Conservation (phyloP, 2,329 filamentous ascomycete genomes). For the Gnomoniopsis smithogilvyi region DNA sequence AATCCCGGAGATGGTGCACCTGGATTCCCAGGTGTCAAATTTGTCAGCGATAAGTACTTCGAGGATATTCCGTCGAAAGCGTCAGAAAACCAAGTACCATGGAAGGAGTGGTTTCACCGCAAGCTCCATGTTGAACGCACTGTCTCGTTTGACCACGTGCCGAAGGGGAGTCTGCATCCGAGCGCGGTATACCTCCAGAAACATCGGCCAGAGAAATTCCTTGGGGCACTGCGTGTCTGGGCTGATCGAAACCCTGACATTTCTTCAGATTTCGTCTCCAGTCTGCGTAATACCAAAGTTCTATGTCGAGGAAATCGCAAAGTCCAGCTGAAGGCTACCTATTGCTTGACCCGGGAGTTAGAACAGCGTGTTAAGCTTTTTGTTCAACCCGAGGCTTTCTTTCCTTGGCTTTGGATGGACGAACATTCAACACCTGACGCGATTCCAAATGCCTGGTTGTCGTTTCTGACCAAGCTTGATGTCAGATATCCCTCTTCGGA, state of each 20-base stretch:
- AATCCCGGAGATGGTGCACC: constrained; percentile 14
- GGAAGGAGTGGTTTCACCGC: constrained; percentile 15
- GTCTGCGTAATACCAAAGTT: background rate
- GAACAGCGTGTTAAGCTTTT: constrained; percentile 11
- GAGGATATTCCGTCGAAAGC: constrained; percentile 1
- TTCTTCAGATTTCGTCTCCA: constrained; percentile 1
- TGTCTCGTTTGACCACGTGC: too few species aligned
- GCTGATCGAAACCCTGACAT: background rate
- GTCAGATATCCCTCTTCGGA: constrained; percentile 1
- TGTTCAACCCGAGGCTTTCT: constrained; percentile 11
- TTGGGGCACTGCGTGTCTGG: constrained; percentile 14
- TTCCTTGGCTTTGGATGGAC: constrained; percentile 21
- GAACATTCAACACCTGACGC: background rate
- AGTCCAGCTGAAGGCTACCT: constrained; percentile 11
- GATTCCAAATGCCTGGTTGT: constrained; percentile 11
- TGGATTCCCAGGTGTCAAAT: background rate
- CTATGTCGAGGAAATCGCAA: background rate
- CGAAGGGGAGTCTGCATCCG: too few species aligned
- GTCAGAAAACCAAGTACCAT: background rate
- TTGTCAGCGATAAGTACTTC: constrained; percentile 19
- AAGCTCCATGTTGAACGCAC: background rate
- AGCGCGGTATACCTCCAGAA: too few species aligned
- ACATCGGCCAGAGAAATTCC: constrained; percentile 19
- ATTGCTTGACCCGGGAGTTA: constrained; percentile 17
- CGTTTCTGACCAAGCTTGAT: background rate